Conservation (phyloP, 257 asterid genomes). For the Salvia rosmarinus region DNA sequence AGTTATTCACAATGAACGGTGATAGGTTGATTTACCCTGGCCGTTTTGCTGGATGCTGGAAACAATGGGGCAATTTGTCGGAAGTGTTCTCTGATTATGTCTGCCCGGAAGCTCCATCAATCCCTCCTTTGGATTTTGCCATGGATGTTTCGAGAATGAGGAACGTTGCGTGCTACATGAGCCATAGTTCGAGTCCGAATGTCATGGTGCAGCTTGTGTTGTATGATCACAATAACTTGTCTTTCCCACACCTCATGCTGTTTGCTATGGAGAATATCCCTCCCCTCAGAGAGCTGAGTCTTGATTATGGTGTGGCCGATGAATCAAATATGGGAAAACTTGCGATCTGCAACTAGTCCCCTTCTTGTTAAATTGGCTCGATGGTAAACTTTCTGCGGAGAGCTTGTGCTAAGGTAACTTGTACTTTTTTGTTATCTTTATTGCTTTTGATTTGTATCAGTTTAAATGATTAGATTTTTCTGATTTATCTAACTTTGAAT, state of each 20-base stretch:
- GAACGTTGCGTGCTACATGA: conserved; percentile 82
- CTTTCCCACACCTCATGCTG: conserved; percentile 87
- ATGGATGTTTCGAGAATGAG: conserved; percentile 89
- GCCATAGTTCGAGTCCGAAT: conserved; percentile 81
- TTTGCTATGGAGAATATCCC: conserved; percentile 92
- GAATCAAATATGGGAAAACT: conserved; percentile 67
- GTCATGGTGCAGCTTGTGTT: conserved; percentile 80
- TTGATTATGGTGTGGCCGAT: conserved; percentile 89
- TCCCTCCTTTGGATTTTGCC: conserved; percentile 83
- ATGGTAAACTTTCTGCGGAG: conserved; percentile 27
- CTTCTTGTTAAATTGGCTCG: conserved; percentile 28
- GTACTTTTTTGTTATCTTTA: neutral
- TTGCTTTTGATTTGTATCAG: conserved; percentile 2
- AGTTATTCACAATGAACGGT: conserved; percentile 79
- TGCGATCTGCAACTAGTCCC: conserved; percentile 64
- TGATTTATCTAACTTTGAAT: neutral
- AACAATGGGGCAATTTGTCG: conserved; percentile 83
- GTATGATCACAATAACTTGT: conserved; percentile 70
- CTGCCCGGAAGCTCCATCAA: conserved; percentile 59
- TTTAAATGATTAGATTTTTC: conserved; percentile 11
- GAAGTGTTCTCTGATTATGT: conserved; percentile 59
- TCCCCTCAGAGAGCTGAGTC: conserved; percentile 78
- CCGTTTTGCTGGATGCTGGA: conserved; percentile 81
- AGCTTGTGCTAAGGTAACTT: conserved; percentile 37
- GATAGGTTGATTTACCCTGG: conserved; percentile 73